Evolutionary conservation across 169 alveolate genomes (phyloP).

Genomic region (Plasmodium coatneyi): DNA sequence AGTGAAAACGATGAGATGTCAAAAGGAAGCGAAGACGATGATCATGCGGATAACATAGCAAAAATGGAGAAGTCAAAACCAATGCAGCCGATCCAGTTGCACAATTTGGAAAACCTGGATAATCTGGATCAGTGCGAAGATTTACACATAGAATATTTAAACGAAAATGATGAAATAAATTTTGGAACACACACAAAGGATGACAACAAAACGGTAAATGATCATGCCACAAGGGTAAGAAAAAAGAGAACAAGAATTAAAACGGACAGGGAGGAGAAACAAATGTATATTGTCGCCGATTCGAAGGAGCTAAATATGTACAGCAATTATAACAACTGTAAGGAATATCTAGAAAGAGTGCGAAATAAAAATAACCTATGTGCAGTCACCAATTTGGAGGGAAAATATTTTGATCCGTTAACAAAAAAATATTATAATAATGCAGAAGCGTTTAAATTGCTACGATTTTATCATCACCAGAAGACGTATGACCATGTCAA

Average conservation of each 20-base stretch:
- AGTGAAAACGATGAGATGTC: slow-evolving; percentile 4
- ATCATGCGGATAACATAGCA: neutral
- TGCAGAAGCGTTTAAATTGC: slow-evolving; percentile 43
- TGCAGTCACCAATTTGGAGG: slow-evolving; percentile 74
- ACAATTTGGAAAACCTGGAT: slow-evolving; percentile 8
- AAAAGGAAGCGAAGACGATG: slow-evolving; percentile 1
- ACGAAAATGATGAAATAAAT: slow-evolving; percentile 40
- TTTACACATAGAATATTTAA: slow-evolving; percentile 67
- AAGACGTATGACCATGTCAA: slow-evolving; percentile 23
- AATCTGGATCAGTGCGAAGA: slow-evolving; percentile 68
- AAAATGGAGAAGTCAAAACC: neutral
- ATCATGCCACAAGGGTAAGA: neutral
- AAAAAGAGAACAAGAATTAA: neutral
- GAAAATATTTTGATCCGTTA: slow-evolving; percentile 72
- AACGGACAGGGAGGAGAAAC: slow-evolving; percentile 15
- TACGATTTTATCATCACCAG: slow-evolving; percentile 51
- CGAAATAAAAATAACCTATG: slow-evolving; percentile 55
- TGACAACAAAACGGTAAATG: neutral
- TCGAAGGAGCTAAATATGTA: slow-evolving; percentile 36
- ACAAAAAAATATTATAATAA: slow-evolving; percentile 63
- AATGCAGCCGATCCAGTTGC: neutral
- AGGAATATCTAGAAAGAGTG: slow-evolving; percentile 21
- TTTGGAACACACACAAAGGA: slow-evolving; percentile 26
- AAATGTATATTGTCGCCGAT: slow-evolving; percentile 58
- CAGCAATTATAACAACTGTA: slow-evolving; percentile 65